Conservation (phyloP, 768 basidiomycete genomes). For the Lanmaoa rubissima region DNA sequence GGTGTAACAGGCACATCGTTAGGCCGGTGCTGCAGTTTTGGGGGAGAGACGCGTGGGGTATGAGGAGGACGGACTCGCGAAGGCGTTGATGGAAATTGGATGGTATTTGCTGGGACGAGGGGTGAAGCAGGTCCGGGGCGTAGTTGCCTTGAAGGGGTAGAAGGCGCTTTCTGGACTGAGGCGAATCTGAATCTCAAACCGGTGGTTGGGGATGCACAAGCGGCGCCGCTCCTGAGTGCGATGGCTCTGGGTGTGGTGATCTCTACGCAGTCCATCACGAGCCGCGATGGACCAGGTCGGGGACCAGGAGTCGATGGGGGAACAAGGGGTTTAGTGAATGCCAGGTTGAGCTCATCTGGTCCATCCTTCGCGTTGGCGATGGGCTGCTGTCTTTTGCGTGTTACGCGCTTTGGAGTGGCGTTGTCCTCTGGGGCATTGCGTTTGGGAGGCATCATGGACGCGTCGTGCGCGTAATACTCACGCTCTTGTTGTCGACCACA, state of each 20-base stretch:
- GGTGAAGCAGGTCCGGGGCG: not conserved
- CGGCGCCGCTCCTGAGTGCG: not conserved
- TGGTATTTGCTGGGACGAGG: not conserved
- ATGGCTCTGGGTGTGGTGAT: conserved; percentile 27
- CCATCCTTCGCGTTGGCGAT: conserved; percentile 10
- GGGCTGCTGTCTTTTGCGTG: conserved; percentile 21
- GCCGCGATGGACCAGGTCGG: conserved; percentile 13
- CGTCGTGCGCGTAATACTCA: conserved; percentile 25
- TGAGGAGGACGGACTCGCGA: conserved; percentile 11
- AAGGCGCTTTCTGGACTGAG: conserved; percentile 5
- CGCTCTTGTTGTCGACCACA: conserved; percentile 5
- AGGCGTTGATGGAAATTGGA: conserved; percentile 17
- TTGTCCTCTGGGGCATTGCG: conserved; percentile 38
- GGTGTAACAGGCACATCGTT: conserved; percentile 19
- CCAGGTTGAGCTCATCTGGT: conserved; percentile 32
- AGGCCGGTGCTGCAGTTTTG: conserved; percentile 1
- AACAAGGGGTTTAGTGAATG: conserved; percentile 1
- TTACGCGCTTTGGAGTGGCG: conserved; percentile 35
- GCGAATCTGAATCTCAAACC: not conserved
- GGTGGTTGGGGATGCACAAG: conserved; percentile 13
- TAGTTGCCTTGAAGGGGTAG: conserved; percentile 19
- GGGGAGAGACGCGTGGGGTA: conserved; percentile 19
- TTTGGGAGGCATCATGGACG: conserved; percentile 37
- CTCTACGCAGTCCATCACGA: conserved; percentile 33
- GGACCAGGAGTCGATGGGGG: conserved; percentile 27